Evolutionary conservation across 208 protist species (phyloP).

Genomic region (Acanthamoeba castellanii): DNA sequence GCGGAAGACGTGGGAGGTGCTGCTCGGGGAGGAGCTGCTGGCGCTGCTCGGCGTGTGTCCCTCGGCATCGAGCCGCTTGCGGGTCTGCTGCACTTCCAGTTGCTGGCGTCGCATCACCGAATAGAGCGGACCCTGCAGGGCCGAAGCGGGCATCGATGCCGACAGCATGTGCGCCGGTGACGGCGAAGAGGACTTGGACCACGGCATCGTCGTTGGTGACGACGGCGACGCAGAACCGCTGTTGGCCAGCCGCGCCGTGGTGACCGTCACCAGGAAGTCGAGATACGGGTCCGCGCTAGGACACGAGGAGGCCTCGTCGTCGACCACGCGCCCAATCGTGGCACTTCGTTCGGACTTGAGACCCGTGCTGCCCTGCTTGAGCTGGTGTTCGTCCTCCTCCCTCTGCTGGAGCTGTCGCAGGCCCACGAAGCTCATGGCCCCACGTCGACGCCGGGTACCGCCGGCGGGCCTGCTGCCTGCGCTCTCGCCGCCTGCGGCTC

Average conservation of each 20-base stretch:
- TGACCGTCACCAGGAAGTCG: constrained; percentile 20
- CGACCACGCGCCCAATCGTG: not conserved
- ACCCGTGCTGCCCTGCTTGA: not conserved
- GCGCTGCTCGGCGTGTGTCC: not conserved
- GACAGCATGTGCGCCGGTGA: not conserved
- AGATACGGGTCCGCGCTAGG: not conserved
- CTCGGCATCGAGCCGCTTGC: not conserved
- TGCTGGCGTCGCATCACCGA: constrained; percentile 32
- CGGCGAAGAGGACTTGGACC: not conserved
- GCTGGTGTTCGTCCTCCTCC: not conserved
- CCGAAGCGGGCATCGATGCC: not conserved
- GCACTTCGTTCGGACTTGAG: not conserved
- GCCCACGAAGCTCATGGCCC: constrained; percentile 26
- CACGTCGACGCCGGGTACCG: not conserved
- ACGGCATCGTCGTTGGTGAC: not conserved
- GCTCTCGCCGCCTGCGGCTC: not conserved
- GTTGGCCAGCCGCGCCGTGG: not conserved
- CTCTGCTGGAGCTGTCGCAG: constrained; percentile 5
- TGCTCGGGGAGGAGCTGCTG: not conserved
- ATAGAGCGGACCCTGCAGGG: constrained; percentile 2
- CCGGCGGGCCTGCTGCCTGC: not conserved
- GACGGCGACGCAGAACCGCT: not conserved
- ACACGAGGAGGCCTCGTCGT: not conserved
- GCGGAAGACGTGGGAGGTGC: not conserved
- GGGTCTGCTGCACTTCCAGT: not conserved